Percentiles rank a stretch among this genome's conserved stretches.
phyloP scores from a whole-genome alignment of 2,329 filamentous ascomycete genomes.

The Periglandula ipomoeae region DNA sequence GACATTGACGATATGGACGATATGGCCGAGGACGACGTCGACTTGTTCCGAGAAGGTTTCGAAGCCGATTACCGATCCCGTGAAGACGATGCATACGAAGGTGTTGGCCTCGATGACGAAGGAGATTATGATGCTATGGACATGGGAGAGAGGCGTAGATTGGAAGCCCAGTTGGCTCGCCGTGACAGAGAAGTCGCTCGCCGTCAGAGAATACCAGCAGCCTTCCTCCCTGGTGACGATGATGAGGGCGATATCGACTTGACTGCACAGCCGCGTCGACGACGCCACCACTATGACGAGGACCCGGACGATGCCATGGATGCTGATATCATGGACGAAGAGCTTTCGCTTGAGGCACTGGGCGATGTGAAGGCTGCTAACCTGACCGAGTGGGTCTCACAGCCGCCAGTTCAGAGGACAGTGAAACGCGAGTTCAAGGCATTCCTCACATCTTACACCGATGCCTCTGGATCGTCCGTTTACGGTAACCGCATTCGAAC shows the following conservation, averaged over 20 bases:
- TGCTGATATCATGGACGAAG: constrained; percentile 90
- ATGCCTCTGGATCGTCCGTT: constrained; percentile 80
- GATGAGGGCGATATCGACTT: constrained; percentile 80
- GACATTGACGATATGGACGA: constrained; percentile 73
- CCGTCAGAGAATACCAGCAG: constrained; percentile 57
- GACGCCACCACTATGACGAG: constrained; percentile 88
- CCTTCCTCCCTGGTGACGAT: constrained; percentile 72
- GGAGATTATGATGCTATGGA: constrained; percentile 65
- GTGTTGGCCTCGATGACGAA: constrained; percentile 66
- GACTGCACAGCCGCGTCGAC: constrained; percentile 73
- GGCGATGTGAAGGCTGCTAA: constrained; percentile 89
- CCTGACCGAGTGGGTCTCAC: constrained; percentile 89
- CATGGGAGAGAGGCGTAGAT: constrained; percentile 53
- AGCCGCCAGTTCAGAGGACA: constrained; percentile 80
- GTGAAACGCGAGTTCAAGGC: constrained; percentile 96
- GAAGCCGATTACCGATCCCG: constrained; percentile 62
- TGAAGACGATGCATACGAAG: constrained; percentile 61
- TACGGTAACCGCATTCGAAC: constrained; percentile 92
- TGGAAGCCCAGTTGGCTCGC: constrained; percentile 65
- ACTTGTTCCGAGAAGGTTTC: constrained; percentile 66
- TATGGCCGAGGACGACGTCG: constrained; percentile 71
- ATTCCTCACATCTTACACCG: constrained; percentile 92
- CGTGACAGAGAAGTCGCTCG: constrained; percentile 65
- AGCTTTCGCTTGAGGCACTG: constrained; percentile 83
- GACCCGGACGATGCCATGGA: constrained; percentile 88